Percentiles rank a stretch among this genome's conserved stretches.
phyloP scores from a whole-genome alignment of 495 filamentous ascomycete genomes.

The Hapsidospora chrysogenum region DNA sequence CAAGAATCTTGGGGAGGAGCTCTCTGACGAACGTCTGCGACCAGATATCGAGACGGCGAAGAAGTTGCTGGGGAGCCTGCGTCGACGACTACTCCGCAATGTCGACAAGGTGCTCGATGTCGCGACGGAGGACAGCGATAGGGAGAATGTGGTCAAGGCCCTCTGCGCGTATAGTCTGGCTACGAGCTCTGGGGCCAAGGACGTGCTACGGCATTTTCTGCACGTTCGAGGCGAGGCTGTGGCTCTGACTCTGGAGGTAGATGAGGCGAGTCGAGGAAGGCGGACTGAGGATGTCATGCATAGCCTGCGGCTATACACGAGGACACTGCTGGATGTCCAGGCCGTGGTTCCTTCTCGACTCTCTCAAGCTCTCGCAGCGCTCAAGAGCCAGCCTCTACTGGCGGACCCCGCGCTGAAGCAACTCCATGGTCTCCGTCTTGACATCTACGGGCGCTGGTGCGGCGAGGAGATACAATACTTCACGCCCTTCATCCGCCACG shows the following conservation, averaged over 20 bases:
- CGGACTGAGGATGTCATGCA: conserved; percentile 40
- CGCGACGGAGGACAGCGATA: conserved; percentile 18
- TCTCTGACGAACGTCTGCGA: conserved; percentile 9
- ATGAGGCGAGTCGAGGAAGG: conserved; percentile 8
- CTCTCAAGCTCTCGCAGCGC: conserved; percentile 45
- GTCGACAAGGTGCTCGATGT: conserved; percentile 53
- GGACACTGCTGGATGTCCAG: conserved; percentile 63
- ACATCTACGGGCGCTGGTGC: conserved; percentile 67
- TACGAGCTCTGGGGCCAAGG: conserved; percentile 64
- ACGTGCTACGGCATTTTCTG: conserved; percentile 71
- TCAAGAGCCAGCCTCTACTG: conserved; percentile 56
- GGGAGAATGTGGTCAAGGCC: conserved; percentile 44
- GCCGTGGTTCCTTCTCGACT: conserved; percentile 54
- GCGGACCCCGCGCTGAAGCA: conserved; percentile 45
- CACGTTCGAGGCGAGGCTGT: conserved; percentile 53
- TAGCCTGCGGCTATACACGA: conserved; percentile 54
- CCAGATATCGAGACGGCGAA: conserved; percentile 44
- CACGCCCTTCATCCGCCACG: conserved; percentile 77
- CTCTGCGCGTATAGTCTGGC: conserved; percentile 71
- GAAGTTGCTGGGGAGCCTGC: conserved; percentile 41
- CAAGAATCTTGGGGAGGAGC: conserved; percentile 22
- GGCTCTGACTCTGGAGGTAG: conserved; percentile 31
- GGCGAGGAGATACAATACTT: conserved; percentile 72
- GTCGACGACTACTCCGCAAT: conserved; percentile 41
- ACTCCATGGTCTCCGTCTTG: conserved; percentile 60